Base-by-base conservation (phyloP, 805 yeast species). In the Ogataea thermomethanolica region DNA sequence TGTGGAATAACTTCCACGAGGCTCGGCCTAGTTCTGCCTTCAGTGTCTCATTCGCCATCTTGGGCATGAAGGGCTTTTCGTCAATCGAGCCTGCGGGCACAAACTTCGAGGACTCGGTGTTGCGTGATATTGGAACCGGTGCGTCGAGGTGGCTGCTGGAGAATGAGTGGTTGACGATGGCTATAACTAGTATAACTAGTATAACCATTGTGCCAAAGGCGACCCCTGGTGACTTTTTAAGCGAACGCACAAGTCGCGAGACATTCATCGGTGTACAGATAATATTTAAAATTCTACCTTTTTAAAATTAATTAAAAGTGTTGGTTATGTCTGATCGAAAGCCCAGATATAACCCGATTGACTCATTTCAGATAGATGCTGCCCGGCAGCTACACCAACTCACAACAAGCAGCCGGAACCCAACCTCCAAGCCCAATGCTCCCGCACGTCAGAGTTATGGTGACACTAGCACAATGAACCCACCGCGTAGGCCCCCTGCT, bases 1-100 rank as follows among this genome's bases (percentile, higher is more conserved):
- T 91, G 63, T 93, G 99, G 56, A 93, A 79, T 29, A 91, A 66
- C 56, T 76, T 85, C 99, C 99, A 91, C 0, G 95, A 81, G 0
- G 97, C 84, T 43, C 85, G 75, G 1, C 99, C 99, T 6, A 91
- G 73, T 54, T 85, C 93, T 1, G 95, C 93, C 48, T 62, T 63
- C 22, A 61, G 39, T 5, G 67, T 62, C 49, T 81, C 89, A 61
- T 91, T 91, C 11, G 84, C 84, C 95, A 93, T 89, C 51, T 86
- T 77, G 6, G 95, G 95, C 99, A 93, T 93, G 55, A 89, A 89
- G 2, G 64, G 62, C 4, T 47, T 38, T 1, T 45, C 21, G 1
- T 40, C 41, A 15, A 35, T 33, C 10, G 22, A 25, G 10, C 23
- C 25, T 14, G 34, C 32, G 14, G 24, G 21, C 20, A 17, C 20